Percentiles rank a stretch among this genome's conserved stretches.
Conservation (phyloP, 305 asterid genomes). For the Fraxinus velutina region DNA sequence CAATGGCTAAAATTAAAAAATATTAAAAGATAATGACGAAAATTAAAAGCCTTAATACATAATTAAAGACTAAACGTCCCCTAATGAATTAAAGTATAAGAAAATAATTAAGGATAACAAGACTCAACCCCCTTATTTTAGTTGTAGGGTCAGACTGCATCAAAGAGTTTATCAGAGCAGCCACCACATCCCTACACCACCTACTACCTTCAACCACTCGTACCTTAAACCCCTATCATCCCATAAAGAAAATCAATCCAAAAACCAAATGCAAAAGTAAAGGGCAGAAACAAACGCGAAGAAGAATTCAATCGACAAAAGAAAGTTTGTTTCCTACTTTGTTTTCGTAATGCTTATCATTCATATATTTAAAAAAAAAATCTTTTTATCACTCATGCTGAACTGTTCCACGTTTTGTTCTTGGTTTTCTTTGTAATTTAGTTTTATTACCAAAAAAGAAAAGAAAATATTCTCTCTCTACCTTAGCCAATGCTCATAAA, state of each 20-base stretch:
- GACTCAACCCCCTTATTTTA: not conserved
- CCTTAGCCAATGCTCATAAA: too few relatives aligned
- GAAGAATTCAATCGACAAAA: not conserved
- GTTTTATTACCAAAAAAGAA: too few relatives aligned
- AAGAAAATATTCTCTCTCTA: too few relatives aligned
- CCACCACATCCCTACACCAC: not conserved
- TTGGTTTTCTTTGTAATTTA: too few relatives aligned
- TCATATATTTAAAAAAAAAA: too few relatives aligned
- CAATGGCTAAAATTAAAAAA: not conserved
- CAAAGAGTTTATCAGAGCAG: not conserved
- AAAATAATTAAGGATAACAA: too few relatives aligned
- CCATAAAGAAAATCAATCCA: not conserved
- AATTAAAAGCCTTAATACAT: not conserved
- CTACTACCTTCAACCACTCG: not conserved
- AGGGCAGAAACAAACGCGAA: not conserved
- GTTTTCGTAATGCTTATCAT: not conserved
- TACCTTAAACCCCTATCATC: not conserved
- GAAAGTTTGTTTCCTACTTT: not conserved
- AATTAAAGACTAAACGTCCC: too few relatives aligned
- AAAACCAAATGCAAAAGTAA: not conserved
- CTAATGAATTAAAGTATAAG: not conserved
- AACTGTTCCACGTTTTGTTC: too few relatives aligned
- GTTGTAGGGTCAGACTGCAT: not conserved
- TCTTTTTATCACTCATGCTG: too few relatives aligned
- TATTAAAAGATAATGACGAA: not conserved